Evolutionary conservation across 257 asterid species (phyloP), one percentile per base, ranked within the genome.

Genomic region (Knoxia roxburghii): DNA sequence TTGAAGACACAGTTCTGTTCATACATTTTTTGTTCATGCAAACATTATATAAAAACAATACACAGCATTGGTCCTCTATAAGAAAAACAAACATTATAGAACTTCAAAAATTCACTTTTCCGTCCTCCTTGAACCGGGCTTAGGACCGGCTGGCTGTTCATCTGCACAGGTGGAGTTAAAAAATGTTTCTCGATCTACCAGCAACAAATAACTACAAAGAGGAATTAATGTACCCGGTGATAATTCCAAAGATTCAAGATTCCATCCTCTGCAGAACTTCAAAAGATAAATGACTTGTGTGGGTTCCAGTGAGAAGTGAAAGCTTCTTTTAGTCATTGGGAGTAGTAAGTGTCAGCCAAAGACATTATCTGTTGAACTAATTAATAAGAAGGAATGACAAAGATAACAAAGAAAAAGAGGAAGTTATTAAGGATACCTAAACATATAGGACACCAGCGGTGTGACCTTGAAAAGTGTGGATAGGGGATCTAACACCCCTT

Each of bases 201-300:
- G 49, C 10, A 29, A 21, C 23, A 15, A 30, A 23, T 15, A 48
- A 52, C 52, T 49, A 33, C 21, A 54, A 60, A 64, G 23, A 37
- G 30, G 33, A 50, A 48, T 13, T 11, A 56, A 2, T 41, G 26
- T 67, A 87, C 99, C 94, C 76, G 81, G 14, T 65, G 87, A 69
- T 81, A 86, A 79, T 94, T 90, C 99, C 99, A 94, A 69, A 94
- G 82, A 74, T 94, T 94, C 76, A 94, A 71, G 74, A 94, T 69
- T 58, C 99, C 99, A 82, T 94, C 97, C 77, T 94, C 99, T 12
- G 99, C 99, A 41, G 97, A 84, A 77, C 96, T 93, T 71, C 99
- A 97, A 70, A 93, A 90, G 58, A 93, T 86, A 33, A 95, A 88
- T 68, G 95, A 79, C 76, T 81, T 90, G 71, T 87, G 90, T 33